Base-by-base conservation (phyloP, 768 basidiomycete genomes). In the Fomitopsis pulvina region DNA sequence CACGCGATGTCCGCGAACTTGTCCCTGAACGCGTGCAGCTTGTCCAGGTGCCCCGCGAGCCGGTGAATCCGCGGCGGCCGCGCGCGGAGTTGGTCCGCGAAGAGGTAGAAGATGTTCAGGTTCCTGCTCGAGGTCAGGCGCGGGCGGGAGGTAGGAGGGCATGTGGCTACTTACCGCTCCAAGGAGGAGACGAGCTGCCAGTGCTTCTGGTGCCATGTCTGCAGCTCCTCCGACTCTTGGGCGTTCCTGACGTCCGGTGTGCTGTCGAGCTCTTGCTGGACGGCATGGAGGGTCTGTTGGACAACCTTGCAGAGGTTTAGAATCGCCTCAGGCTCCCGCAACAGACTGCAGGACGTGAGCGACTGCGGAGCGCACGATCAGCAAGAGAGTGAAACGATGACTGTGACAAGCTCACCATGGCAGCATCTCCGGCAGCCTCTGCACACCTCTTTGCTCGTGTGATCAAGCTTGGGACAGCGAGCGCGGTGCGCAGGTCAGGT, bases 1-100 rank as follows among this genome's bases (percentile, higher is more conserved):
- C 57, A 50, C 22, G 57, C 54, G 41, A 58, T 50, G 45, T 58
- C 54, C 14, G 54, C 47, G 41, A 56, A 58, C 46, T 58, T 58
- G 27, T 38, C 43, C 21, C 47, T 41, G 50, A 52, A 56, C 38
- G 54, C 55, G 30, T 48, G 34, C 37, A 58, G 44, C 48, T 58
- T 58, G 45, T 58, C 54, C 7, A 58, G 21, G 2, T 51, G 39
- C 7, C 47, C 44, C 7, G 52, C 54, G 32, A 58, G 52, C 11
- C 52, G 43, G 48, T 58, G 54, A 22, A 58, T 56, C 41, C 54
- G 50, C 12, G 57, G 57, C 12, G 52, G 57, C 26, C 49, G 52
- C n/a, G 41, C 28, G 14, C 47, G 50, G 27, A 58, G 30, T 32
- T 56, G 52, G 38, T 47, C 47, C 20, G 54, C 51, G 18, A 58